Evolutionary conservation across 371 early-diverging fungal species (phyloP).

Genomic region (Lichtheimia hyalospora): DNA sequence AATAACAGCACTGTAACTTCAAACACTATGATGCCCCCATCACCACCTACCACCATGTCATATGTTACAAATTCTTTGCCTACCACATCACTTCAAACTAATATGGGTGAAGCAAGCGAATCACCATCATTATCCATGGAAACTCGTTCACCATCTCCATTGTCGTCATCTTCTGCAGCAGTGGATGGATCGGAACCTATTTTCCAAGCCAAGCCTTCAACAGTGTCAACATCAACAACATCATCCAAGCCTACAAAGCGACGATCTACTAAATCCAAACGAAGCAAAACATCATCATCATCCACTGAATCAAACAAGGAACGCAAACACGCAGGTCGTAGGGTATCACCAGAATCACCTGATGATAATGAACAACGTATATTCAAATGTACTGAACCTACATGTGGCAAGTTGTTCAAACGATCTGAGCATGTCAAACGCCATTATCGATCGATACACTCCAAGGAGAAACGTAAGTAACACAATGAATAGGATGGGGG

Average conservation of each 20-base stretch:
- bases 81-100: no score
- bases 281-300: background rate
- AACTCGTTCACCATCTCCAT: no score
- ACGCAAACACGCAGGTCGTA: background rate
- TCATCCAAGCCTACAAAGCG: background rate
- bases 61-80: no score
- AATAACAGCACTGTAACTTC: no score
- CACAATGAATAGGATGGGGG: conserved; percentile 21
- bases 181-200: no score
- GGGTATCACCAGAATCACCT: background rate
- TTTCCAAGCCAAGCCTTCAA: no score
- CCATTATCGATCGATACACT: conserved; percentile 59
- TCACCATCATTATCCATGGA: no score
- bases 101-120: no score
- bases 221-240: conserved; percentile 2
- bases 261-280: background rate
- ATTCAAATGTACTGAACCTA: conserved; percentile 29
- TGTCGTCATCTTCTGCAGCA: no score
- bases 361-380: background rate
- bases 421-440: conserved; percentile 81
- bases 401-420: conserved; percentile 77
- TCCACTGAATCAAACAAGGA: background rate
- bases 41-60: no score
- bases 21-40: no score
- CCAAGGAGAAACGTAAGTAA: conserved; percentile 26